Base-by-base conservation (phyloP, 192 early-diverging fungal species). In the Coemansia sp. region DNA sequence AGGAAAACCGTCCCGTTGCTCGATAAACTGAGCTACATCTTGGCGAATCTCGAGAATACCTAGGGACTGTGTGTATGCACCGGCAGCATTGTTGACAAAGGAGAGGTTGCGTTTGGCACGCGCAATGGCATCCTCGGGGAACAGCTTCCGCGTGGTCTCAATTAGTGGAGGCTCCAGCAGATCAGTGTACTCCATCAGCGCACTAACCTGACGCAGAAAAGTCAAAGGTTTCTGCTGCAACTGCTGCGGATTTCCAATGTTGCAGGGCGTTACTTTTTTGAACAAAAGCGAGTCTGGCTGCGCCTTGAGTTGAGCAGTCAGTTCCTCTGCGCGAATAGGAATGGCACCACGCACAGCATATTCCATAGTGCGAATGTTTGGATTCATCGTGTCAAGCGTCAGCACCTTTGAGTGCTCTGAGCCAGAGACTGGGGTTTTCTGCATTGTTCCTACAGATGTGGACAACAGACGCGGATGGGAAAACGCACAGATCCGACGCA, bases 281-380 rank as follows among this genome's bases (percentile, higher is more conserved):
- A 94, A 95, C 7, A 88, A 87, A 33, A 91, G 84, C n/a, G 68
- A 74, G 23, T 63, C 66, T 3, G 83, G 77, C 24, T 77, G 50
- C 23, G 60, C 65, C 25, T 73, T 66, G 27, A 88, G 74, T 68
- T 87, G 74, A 25, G 77, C 80, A 50, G 74, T 80, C 51, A 97
- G 86, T 66, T 90, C 86, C 54, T 98, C 97, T 0, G 95, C 93
- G 19, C 90, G 87, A 71, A 99, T 96, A 19, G 97, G 95, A 31
- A 96, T 86, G 64, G 90, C 94, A 32, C 97, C 97, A 57, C 97
- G 89, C 7, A 99, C 95, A 36, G 97, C 95, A 71, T 99, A 99
- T 71, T 97, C 91, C 57, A 92, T 89, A 21, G 87, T 84, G 66
- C 78, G 84, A 61, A 95, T 72, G 24, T 85, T 79, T 54, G 87